phyloP scores from a whole-genome alignment of 2,329 filamentous ascomycete species.

The Verticillium albo-atrum region DNA sequence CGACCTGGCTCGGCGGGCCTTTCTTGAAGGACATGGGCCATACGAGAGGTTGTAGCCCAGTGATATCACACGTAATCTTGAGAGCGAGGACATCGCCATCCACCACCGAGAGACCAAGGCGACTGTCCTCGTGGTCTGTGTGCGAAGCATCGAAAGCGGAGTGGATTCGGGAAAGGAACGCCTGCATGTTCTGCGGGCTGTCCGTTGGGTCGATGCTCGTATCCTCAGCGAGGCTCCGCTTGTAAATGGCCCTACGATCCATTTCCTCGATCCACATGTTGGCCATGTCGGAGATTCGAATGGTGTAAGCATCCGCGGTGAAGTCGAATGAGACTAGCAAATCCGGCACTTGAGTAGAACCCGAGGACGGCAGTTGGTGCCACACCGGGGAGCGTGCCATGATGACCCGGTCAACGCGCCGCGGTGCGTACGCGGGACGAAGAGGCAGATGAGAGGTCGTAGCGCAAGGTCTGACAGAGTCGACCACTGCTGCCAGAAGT shows the following conservation, averaged over 20 bases:
- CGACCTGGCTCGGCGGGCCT: conserved; percentile 33
- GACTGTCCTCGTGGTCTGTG: conserved; percentile 37
- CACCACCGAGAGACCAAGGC: conserved; percentile 35
- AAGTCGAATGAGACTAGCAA: conserved; percentile 61
- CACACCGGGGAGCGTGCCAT: conserved; percentile 35
- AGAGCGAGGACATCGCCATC: conserved; percentile 41
- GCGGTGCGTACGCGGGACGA: no score
- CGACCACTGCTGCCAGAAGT: no score
- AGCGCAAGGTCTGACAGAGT: no score
- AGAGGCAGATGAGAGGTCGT: no score
- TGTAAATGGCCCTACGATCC: conserved; percentile 56
- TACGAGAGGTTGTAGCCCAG: conserved; percentile 57
- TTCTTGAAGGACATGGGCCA: conserved; percentile 61
- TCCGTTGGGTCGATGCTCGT: conserved; percentile 72
- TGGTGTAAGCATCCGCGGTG: conserved; percentile 50
- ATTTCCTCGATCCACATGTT: conserved; percentile 69
- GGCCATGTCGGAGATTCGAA: conserved; percentile 68
- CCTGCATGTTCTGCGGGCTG: conserved; percentile 60
- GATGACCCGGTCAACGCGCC: neutral
- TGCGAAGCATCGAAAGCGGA: conserved; percentile 44
- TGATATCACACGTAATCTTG: conserved; percentile 55
- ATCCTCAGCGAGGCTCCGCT: conserved; percentile 56
- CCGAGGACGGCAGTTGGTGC: conserved; percentile 40
- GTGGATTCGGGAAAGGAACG: conserved; percentile 61
- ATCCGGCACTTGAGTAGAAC: conserved; percentile 44